Base-by-base conservation (phyloP, 371 early-diverging fungal species). In the Mortierella sp. region DNA sequence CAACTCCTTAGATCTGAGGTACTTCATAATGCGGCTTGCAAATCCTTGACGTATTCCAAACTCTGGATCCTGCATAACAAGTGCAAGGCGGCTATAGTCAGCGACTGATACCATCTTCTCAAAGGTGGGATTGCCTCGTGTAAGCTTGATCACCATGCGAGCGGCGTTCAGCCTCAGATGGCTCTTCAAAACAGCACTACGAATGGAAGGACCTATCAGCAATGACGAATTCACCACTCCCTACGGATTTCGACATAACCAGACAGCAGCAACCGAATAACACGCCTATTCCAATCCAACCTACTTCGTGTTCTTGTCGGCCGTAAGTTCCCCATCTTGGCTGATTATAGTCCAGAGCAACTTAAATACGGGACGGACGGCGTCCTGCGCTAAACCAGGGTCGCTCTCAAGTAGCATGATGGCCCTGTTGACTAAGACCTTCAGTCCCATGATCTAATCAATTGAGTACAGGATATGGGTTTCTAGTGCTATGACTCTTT, bases 31-130 rank as follows among this genome's bases (percentile, higher is more conserved):
- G 52, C 88, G 87, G 15, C 87, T 82, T 14, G 90, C 86, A 56
- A 96, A 87, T 1, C 81, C 79, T 42, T 86, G 83, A n/a, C 99
- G 93, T 15, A 96, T 95, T 56, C 93, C 85, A 65, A 84, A 95
- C 57, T 90, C 86, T 1, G 93, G 83, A 68, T 96, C 96, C 81
- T 92, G 92, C 11, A 88, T 72, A 14, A 83, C 78, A 24, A 90
- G 79, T 19, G 87, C 85, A 31, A 97, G 61, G 23, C 75, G 80
- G 58, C 81, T 83, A 46, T 88, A 86, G 15, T 93, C 86, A 0
- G 75, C 31, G 1, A 84, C 82, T 0, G 84, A 70, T 6, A 94
- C 70, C 69, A 85, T 70, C 39, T 79, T 68, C 28, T 88, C 86
- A 59, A 87, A 89, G 17, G 72, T 70, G 4, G 75, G 64, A 19